phyloP scores from a whole-genome alignment of 2,329 filamentous ascomycete genomes.

The Hymenoscyphus repandus region DNA sequence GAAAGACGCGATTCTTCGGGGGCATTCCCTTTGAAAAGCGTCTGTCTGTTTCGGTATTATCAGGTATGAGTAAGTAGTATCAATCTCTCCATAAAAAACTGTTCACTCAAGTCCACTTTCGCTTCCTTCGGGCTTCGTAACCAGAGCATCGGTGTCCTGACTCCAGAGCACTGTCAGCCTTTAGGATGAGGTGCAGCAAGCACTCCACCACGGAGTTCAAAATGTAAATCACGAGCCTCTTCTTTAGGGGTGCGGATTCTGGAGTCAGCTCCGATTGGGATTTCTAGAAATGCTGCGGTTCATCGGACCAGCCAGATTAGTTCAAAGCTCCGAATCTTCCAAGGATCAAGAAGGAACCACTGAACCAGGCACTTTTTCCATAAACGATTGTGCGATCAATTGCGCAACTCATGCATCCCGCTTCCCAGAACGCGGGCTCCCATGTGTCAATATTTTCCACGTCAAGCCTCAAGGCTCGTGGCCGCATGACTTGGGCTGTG shows the following conservation, averaged over 20 bases:
- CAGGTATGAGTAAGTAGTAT: too few relatives aligned
- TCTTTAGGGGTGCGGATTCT: conserved; percentile 13
- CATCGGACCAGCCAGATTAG: too few relatives aligned
- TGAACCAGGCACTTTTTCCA: neutral
- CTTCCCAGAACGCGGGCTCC: neutral
- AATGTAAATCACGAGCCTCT: too few relatives aligned
- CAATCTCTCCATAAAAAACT: too few relatives aligned
- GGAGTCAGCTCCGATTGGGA: conserved; percentile 14
- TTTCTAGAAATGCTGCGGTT: conserved; percentile 17
- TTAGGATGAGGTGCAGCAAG: conserved; percentile 31
- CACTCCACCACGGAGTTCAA: too few relatives aligned
- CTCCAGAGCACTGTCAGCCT: too few relatives aligned
- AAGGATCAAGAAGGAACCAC: too few relatives aligned
- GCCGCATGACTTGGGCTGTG: conserved; percentile 20
- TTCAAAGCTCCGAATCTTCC: conserved; percentile 1
- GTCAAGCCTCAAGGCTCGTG: neutral
- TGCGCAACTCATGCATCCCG: conserved; percentile 13
- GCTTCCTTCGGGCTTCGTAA: neutral
- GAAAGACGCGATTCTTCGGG: neutral
- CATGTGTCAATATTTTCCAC: neutral
- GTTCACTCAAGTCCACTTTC: too few relatives aligned
- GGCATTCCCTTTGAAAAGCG: too few relatives aligned
- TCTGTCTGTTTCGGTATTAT: too few relatives aligned
- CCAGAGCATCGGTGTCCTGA: too few relatives aligned
- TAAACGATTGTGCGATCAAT: conserved; percentile 8